A percentile compares a stretch with the other conserved stretches of the same genome.
phyloP scores from a whole-genome alignment of 192 early-diverging fungal genomes.

The Mortierella claussenii region DNA sequence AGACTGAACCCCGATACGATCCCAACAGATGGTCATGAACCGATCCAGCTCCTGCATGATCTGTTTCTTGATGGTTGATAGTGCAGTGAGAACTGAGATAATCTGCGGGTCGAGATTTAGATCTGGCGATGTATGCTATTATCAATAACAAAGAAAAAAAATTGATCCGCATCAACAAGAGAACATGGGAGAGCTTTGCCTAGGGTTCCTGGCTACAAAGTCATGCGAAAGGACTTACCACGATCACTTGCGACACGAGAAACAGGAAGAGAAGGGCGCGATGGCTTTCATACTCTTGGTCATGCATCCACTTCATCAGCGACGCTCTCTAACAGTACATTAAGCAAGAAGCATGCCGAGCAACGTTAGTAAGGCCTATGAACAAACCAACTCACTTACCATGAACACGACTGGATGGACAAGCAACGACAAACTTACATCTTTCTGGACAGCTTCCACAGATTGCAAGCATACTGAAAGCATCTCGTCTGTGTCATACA shows the following conservation, averaged over 20 bases:
- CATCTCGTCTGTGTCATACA: slow-evolving; percentile 34
- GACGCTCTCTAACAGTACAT: slow-evolving; percentile 16
- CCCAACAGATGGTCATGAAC: slow-evolving; percentile 51
- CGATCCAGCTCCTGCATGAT: slow-evolving; percentile 44
- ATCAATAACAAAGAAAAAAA: neutral
- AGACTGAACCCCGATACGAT: slow-evolving; percentile 25
- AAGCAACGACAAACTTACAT: slow-evolving; percentile 11
- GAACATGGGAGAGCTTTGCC: neutral
- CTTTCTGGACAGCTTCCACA: slow-evolving; percentile 8
- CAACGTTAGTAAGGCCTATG: too few species aligned
- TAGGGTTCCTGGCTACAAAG: too few species aligned
- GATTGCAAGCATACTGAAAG: slow-evolving; percentile 31
- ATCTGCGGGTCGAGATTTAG: slow-evolving; percentile 37
- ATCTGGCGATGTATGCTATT: slow-evolving; percentile 34
- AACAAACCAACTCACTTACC: too few species aligned
- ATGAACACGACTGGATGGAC: too few species aligned
- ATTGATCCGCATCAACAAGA: neutral
- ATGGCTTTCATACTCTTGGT: slow-evolving; percentile 46
- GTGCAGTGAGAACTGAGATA: slow-evolving; percentile 19
- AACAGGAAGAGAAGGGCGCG: slow-evolving; percentile 41
- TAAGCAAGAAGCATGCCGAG: neutral
- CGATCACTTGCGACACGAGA: slow-evolving; percentile 35
- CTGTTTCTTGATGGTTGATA: slow-evolving; percentile 38
- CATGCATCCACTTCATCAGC: slow-evolving; percentile 41
- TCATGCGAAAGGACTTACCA: slow-evolving; percentile 12